Evolutionary conservation across 2,329 filamentous ascomycete genomes (phyloP), one percentile per base, ranked within the genome.

Genomic region (Helotiales sp.): DNA sequence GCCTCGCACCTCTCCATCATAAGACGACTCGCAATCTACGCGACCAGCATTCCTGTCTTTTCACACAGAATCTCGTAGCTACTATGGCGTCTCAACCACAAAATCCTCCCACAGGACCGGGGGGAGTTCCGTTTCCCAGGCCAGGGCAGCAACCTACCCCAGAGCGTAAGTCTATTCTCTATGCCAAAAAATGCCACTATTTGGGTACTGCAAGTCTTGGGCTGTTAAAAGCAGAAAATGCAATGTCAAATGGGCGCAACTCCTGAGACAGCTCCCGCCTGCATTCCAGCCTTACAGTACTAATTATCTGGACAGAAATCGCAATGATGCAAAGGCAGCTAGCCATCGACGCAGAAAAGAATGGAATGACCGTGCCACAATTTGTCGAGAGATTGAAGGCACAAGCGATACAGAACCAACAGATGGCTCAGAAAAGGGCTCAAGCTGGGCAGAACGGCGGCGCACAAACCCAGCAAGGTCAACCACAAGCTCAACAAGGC

Each of bases 351-450:
- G 93, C 93, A 49, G 81, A 89, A 69, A 92, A 89, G 76, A 84
- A 87, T 63, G 93, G 93, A 72, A 86, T 98, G 82, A 86, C 88
- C 6, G 87, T 95, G 0, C 91, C 88, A 44, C 81, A 96, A 74
- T 96, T 96, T 72, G 83, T 96, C 69, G 86, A 88, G 70, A 82
- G 85, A 59, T 77, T 88, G 67, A 85, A 84, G 72, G 78, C 76
- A 66, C 82, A 86, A 68, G 79, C 77, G 3, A 73, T 76, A 66
- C 79, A 72, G 77, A n/a, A n/a, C n/a, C 84, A 79, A 76, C 68
- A 81, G 60, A 74, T 78, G 62, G 51, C 55, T 10, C 70, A 73
- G 60, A 73, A 75, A 60, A 25, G 40, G 15, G 40, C 40, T 27
- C 71, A 76, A 75, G 62, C 78, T 77, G 57, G 17, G 64, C 78